phyloP scores from a whole-genome alignment of 176 grass and related monocot species.

The Neostapfia colusana region DNA sequence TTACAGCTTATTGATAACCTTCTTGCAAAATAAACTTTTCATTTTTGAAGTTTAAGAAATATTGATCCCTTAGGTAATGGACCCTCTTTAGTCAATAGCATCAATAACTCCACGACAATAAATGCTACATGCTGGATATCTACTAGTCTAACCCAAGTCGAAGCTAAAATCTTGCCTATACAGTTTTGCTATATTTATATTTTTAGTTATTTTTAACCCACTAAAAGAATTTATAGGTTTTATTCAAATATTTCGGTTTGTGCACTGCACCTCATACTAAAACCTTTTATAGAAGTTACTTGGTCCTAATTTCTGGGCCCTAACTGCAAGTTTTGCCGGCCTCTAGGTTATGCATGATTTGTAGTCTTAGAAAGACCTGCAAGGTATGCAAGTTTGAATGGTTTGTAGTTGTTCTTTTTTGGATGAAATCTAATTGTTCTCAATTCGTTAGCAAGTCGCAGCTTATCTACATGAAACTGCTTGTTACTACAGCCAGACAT shows the following conservation, averaged over 20 bases:
- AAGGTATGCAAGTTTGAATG: neutral
- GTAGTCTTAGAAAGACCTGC: neutral
- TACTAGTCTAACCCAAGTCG: neutral
- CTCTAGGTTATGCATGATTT: conserved; percentile 5
- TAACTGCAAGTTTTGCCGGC: neutral
- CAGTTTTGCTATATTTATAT: conserved; percentile 3
- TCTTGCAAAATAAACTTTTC: neutral
- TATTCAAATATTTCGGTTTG: conserved; percentile 3
- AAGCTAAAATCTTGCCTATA: neutral
- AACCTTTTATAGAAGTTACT: neutral
- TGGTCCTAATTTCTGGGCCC: neutral
- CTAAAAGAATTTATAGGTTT: neutral
- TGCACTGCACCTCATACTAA: neutral
- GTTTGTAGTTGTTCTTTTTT: conserved; percentile 3
- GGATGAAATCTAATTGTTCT: neutral
- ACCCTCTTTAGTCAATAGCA: neutral
- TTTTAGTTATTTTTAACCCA: conserved; percentile 13
- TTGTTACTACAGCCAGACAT: conserved; percentile 14
- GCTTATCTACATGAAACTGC: conserved; percentile 8
- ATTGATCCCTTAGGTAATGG: neutral
- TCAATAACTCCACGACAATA: neutral
- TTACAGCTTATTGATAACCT: neutral
- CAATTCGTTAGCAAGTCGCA: conserved; percentile 6
- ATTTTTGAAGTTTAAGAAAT: neutral
- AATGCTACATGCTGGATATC: neutral